Conservation (phyloP, 148 eudicot species). For the Dianthus caryophyllus region DNA sequence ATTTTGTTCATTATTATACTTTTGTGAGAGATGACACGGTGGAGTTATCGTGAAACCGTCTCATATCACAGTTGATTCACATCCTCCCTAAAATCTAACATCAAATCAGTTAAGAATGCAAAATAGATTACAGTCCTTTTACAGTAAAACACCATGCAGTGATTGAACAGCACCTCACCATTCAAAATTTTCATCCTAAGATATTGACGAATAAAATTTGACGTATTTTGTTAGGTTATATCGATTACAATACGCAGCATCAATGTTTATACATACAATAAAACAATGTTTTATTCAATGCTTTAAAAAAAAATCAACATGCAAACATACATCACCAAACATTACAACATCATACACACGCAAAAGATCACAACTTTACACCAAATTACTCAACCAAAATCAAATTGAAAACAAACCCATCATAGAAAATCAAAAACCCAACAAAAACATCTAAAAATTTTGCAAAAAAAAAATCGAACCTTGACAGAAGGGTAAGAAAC, state of each 20-base stretch:
- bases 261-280: background rate
- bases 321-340: constrained; percentile 9
- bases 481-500: constrained; percentile 65
- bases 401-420: constrained; percentile 13
- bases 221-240: background rate
- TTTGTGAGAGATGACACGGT: too few relatives aligned
- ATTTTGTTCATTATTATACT: too few relatives aligned
- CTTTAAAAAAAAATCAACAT: constrained; percentile 16
- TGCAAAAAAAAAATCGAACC: constrained; percentile 25
- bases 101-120: background rate
- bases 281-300: background rate
- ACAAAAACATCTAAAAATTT: constrained; percentile 20
- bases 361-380: background rate
- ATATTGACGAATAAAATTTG: too few relatives aligned
- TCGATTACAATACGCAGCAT: background rate
- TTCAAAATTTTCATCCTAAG: too few relatives aligned
- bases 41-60: too few relatives aligned
- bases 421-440: constrained; percentile 7
- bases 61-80: background rate
- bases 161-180: background rate
- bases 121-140: background rate
- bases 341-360: background rate
- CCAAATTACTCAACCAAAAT: background rate
- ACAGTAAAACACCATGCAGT: background rate
- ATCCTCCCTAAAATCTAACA: constrained; percentile 7